Percentiles rank a stretch among this genome's conserved stretches.
These are phyloP conservation scores for Persicaria maculosa DNA, from an alignment of 148 eudicot genomes.

Conservation along the genomic window DNA sequence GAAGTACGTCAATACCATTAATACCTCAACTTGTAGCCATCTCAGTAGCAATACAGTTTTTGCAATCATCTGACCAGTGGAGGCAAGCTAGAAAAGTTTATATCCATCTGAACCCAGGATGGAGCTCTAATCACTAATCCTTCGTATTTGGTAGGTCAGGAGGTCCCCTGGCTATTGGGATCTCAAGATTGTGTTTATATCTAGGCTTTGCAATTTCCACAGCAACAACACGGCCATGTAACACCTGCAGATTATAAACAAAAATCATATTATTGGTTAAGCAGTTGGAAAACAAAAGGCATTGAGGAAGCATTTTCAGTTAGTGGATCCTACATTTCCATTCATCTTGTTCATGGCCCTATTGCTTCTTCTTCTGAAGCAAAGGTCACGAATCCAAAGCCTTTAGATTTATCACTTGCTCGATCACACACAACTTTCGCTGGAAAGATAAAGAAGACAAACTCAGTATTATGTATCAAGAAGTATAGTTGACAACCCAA, in stretches of 20 bases:
- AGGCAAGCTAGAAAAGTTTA: neutral
- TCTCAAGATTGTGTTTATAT: neutral
- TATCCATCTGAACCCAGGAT: neutral
- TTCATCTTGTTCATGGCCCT: constrained; percentile 61
- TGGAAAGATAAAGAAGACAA: constrained; percentile 21
- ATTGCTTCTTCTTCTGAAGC: constrained; percentile 75
- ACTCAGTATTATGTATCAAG: constrained; percentile 7
- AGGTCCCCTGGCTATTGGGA: constrained; percentile 10
- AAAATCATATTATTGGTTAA: neutral
- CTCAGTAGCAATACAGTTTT: neutral
- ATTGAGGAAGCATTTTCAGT: neutral
- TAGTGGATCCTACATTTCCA: constrained; percentile 46
- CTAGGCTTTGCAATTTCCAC: constrained; percentile 5
- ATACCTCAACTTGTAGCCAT: neutral
- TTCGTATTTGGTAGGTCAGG: neutral
- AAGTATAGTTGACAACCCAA: neutral
- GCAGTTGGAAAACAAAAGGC: neutral
- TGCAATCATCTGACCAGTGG: neutral
- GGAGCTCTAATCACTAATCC: neutral
- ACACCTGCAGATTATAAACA: neutral
- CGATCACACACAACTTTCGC: constrained; percentile 65
- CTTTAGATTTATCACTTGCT: constrained; percentile 68
- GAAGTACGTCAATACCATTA: neutral
- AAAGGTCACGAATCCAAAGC: constrained; percentile 82
- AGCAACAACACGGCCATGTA: constrained; percentile 12